These are phyloP conservation scores for Aaosphaeria pasadenensis DNA, from an alignment of 2,329 filamentous ascomycete species.

Conservation along the genomic window DNA sequence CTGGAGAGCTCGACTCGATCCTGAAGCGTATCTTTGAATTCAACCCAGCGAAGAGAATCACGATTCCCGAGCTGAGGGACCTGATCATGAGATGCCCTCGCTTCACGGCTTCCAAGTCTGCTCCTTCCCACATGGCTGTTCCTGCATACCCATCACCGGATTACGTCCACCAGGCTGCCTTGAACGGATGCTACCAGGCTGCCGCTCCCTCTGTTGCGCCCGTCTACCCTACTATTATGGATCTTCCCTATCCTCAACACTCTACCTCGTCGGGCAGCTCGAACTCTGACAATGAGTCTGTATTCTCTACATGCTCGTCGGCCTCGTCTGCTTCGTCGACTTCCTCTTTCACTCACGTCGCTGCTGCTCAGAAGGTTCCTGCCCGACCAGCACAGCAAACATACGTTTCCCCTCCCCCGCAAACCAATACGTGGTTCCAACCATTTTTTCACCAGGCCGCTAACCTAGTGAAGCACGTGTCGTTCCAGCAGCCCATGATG, in stretches of 20 bases:
- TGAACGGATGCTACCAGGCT: conserved; percentile 28
- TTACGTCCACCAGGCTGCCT: conserved; percentile 27
- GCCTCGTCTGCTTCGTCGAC: conserved; percentile 35
- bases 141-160: conserved; percentile 44
- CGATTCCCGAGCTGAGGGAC: conserved; percentile 72
- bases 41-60: conserved; percentile 79
- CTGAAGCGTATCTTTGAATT: conserved; percentile 83
- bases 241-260: conserved; percentile 23
- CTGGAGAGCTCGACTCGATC: conserved; percentile 84
- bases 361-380: conserved; percentile 24
- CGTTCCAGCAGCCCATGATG: conserved; percentile 39
- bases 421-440: conserved; percentile 37
- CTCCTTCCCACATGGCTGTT: conserved; percentile 40
- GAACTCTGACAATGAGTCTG: conserved; percentile 38
- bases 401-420: conserved; percentile 36
- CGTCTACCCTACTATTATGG: conserved; percentile 20
- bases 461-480: conserved; percentile 40
- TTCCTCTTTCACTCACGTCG: conserved; percentile 32
- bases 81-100: conserved; percentile 72
- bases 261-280: conserved; percentile 37
- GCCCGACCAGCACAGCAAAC: conserved; percentile 25
- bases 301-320: conserved; percentile 39
- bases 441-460: conserved; percentile 37
- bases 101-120: conserved; percentile 60
- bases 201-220: conserved; percentile 28